Conservation (phyloP, 2,329 filamentous ascomycete species). For the Endoconidiophora polonica region DNA sequence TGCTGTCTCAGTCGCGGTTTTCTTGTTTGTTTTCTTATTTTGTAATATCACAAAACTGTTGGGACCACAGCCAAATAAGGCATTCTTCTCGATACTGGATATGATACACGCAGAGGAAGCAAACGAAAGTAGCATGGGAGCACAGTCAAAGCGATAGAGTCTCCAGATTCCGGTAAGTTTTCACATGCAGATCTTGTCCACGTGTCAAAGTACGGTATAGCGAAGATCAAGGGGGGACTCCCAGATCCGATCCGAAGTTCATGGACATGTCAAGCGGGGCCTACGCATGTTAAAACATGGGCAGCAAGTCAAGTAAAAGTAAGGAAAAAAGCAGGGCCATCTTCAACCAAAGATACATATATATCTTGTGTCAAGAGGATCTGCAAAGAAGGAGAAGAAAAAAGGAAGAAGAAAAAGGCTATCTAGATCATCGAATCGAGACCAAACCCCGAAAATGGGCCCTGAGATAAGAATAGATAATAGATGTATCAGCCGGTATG, state of each 20-base stretch:
- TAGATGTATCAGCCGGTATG: not conserved
- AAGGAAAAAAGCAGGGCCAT: not conserved
- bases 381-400: not conserved
- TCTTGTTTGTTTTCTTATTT: too few relatives aligned
- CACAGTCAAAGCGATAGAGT: not conserved
- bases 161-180: not conserved
- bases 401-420: constrained; percentile 1
- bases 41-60: too few relatives aligned
- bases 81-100: not conserved
- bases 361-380: not conserved
- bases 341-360: not conserved
- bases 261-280: not conserved
- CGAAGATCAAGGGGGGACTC: not conserved
- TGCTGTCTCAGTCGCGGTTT: too few relatives aligned
- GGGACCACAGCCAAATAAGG: too few relatives aligned
- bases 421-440: constrained; percentile 6
- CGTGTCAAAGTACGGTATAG: too few relatives aligned
- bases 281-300: too few relatives aligned
- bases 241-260: not conserved
- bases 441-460: not conserved
- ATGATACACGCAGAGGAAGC: not conserved
- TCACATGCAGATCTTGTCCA: not conserved
- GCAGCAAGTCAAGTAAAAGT: constrained; percentile 1
- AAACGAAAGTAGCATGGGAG: not conserved
- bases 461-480: not conserved